Evolutionary conservation across 345 rosid genomes (phyloP).

Genomic region (rapeseed (Brassica napus)): DNA sequence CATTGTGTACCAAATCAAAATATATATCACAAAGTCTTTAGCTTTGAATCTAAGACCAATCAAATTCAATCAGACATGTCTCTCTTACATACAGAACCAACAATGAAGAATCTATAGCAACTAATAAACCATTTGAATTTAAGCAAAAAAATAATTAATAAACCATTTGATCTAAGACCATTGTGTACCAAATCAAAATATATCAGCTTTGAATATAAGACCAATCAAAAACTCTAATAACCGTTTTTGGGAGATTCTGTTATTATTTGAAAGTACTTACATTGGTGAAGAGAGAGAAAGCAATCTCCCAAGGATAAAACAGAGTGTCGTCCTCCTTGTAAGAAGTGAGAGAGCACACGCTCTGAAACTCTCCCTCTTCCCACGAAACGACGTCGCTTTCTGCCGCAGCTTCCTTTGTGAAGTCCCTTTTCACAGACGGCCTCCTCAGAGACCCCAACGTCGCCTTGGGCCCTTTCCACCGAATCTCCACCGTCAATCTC

Average conservation of each 20-base stretch:
- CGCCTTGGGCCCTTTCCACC: conserved; percentile 94
- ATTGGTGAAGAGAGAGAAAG: conserved; percentile 72
- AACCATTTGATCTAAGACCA: neutral
- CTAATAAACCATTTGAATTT: too few relatives aligned
- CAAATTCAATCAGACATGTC: too few relatives aligned
- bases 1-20: too few relatives aligned
- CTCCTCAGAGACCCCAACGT: conserved; percentile 74
- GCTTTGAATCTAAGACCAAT: neutral
- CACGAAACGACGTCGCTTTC: conserved; percentile 59
- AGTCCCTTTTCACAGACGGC: conserved; percentile 73
- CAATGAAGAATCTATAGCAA: conserved; percentile 1
- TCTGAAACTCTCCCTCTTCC: conserved; percentile 89
- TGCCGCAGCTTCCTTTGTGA: conserved; percentile 63
- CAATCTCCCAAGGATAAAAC: conserved; percentile 95
- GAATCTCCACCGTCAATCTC: conserved; percentile 73
- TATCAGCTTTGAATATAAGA: neutral
- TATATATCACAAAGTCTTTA: neutral
- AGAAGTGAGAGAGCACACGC: conserved; percentile 64
- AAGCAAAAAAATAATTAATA: too few relatives aligned
- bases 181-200: too few relatives aligned
- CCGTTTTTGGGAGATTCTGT: neutral
- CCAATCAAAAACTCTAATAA: neutral
- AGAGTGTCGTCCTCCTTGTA: conserved; percentile 77
- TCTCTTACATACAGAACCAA: conserved; percentile 7
- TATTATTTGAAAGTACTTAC: conserved; percentile 44